A percentile compares a stretch with the other conserved stretches of the same genome.
Evolutionary conservation across 2,329 filamentous ascomycete genomes (phyloP).

Genomic region (Neobulgaria alba): DNA sequence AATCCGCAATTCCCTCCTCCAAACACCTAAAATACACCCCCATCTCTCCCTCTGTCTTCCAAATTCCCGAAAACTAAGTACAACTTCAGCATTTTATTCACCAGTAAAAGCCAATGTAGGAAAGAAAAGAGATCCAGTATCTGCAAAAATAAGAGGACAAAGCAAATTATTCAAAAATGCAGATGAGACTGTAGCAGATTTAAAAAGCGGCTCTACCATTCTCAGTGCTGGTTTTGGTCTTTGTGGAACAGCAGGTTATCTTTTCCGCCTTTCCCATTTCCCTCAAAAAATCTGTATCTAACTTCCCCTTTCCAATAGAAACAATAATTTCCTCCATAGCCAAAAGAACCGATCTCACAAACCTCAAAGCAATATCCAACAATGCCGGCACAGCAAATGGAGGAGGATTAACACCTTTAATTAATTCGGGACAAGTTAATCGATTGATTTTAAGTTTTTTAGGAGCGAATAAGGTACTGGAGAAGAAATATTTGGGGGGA

Average conservation of each 20-base stretch:
- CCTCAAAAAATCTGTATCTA: too few species aligned
- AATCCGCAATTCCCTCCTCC: constrained; percentile 6
- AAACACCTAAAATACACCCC: constrained; percentile 5
- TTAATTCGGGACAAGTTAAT: constrained; percentile 60
- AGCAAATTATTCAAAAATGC: constrained; percentile 24
- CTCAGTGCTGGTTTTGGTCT: constrained; percentile 77
- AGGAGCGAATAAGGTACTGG: constrained; percentile 68
- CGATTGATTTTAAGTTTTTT: constrained; percentile 69
- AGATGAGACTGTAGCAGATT: constrained; percentile 22
- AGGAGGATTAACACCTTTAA: constrained; percentile 60
- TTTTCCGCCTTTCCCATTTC: not conserved
- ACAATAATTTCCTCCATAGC: constrained; percentile 64
- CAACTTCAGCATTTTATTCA: constrained; percentile 10
- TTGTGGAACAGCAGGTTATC: constrained; percentile 62
- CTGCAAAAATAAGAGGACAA: constrained; percentile 16
- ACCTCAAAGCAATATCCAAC: constrained; percentile 70
- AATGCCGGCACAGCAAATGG: constrained; percentile 65
- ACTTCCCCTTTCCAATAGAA: constrained; percentile 41
- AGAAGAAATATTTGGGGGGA: constrained; percentile 67
- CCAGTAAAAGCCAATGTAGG: constrained; percentile 18
- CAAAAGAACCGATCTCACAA: constrained; percentile 42
- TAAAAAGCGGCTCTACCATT: constrained; percentile 54
- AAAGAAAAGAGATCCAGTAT: constrained; percentile 17
- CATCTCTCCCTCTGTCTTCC: constrained; percentile 4
- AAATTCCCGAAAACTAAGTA: constrained; percentile 11